phyloP scores from a whole-genome alignment of 1,284 basidiomycete genomes.

The Ustilago xerochloae region DNA sequence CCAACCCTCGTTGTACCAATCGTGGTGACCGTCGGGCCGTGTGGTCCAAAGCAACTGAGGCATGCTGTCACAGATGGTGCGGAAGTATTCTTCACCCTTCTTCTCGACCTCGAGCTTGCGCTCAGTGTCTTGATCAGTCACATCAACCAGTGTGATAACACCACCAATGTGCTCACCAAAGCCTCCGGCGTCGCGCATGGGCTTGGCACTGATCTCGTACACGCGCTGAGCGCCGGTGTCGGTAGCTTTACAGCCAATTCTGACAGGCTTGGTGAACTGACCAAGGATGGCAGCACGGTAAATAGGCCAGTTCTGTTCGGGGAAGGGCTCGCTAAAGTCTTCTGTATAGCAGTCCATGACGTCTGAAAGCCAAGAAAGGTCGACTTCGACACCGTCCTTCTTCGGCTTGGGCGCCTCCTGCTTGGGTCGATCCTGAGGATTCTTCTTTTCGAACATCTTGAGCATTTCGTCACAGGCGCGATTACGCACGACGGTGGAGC shows the following conservation, averaged over 20 bases:
- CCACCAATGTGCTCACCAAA: slow-evolving; percentile 62
- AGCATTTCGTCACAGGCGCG: slow-evolving; percentile 60
- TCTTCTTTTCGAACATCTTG: slow-evolving; percentile 44
- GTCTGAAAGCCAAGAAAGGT: slow-evolving; percentile 58
- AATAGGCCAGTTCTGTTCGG: slow-evolving; percentile 56
- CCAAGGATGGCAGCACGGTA: slow-evolving; percentile 58
- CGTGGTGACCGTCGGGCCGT: slow-evolving; percentile 61
- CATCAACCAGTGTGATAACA: slow-evolving; percentile 51
- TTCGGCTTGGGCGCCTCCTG: slow-evolving; percentile 18
- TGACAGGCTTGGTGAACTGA: slow-evolving; percentile 42
- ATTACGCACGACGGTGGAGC: slow-evolving; percentile 55
- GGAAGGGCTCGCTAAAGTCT: slow-evolving; percentile 54
- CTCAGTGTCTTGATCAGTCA: slow-evolving; percentile 42
- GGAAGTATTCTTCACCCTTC: slow-evolving; percentile 60
- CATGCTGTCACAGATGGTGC: slow-evolving; percentile 59
- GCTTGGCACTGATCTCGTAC: slow-evolving; percentile 54
- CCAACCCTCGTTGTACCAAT: slow-evolving; percentile 63
- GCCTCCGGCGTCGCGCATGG: slow-evolving; percentile 56
- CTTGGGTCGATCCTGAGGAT: slow-evolving; percentile 43
- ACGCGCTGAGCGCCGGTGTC: slow-evolving; percentile 46
- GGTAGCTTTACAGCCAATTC: slow-evolving; percentile 47
- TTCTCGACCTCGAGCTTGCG: slow-evolving; percentile 43
- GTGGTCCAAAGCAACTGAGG: slow-evolving; percentile 68
- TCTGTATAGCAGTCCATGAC: slow-evolving; percentile 61
- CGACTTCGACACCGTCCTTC: slow-evolving; percentile 37